Conservation (phyloP, 768 basidiomycete genomes). For the Tylopilus intermedius region DNA sequence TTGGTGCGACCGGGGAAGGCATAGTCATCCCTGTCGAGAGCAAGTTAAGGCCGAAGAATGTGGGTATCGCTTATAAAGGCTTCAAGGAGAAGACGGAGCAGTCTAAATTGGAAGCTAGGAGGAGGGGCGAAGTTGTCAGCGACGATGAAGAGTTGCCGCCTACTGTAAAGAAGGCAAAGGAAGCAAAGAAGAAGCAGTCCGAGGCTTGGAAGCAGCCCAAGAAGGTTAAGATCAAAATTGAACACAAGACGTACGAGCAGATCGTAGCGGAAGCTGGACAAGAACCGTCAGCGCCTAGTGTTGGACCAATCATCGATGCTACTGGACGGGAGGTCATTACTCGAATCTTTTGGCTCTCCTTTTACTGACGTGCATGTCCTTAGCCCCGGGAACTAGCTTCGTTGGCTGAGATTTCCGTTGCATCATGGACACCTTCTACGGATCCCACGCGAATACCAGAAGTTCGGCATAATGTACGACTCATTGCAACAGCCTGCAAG, state of each 20-base stretch:
- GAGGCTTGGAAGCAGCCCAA: conserved; percentile 84
- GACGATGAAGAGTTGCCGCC: conserved; percentile 54
- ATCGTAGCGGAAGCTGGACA: conserved; percentile 84
- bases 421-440: conserved; percentile 80
- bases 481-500: conserved; percentile 80
- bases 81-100: conserved; percentile 88
- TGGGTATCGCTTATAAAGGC: conserved; percentile 83
- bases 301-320: conserved; percentile 92
- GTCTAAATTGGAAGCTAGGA: conserved; percentile 71
- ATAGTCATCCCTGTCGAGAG: conserved; percentile 86
- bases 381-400: conserved; percentile 87
- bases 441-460: conserved; percentile 91
- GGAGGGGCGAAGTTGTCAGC: conserved; percentile 68
- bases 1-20: conserved; percentile 71
- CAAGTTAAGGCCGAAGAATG: conserved; percentile 77
- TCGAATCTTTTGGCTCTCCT: neutral
- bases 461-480: conserved; percentile 90
- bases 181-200: conserved; percentile 58
- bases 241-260: conserved; percentile 97
- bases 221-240: conserved; percentile 78
- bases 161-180: conserved; percentile 36
- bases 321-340: conserved; percentile 81
- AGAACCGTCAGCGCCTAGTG: conserved; percentile 44
- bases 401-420: conserved; percentile 68
- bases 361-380: conserved; percentile 8